Conservation (phyloP, 108 stramenopile genomes). For the Cyclotella cryptica region DNA sequence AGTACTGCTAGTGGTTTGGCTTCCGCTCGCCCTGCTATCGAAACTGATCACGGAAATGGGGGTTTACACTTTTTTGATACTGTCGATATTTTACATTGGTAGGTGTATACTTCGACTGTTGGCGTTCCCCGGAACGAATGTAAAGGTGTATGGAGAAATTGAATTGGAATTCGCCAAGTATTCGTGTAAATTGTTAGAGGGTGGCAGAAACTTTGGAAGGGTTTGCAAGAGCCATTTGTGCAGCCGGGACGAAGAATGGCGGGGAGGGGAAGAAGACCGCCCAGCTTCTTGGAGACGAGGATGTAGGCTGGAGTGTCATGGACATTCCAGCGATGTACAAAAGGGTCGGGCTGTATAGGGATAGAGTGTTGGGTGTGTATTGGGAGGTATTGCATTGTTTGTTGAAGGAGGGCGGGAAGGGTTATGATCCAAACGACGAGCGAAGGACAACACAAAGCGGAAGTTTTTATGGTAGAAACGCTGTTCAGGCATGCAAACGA, state of each 20-base stretch:
- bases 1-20: constrained; percentile 48
- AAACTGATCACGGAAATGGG: constrained; percentile 69
- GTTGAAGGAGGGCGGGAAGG: constrained; percentile 51
- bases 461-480: constrained; percentile 12
- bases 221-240: constrained; percentile 14
- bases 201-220: constrained; percentile 59
- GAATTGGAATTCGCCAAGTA: constrained; percentile 85
- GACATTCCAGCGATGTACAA: constrained; percentile 68
- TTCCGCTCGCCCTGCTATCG: constrained; percentile 66
- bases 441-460: neutral
- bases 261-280: neutral
- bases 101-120: constrained; percentile 74
- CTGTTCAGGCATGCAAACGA: constrained; percentile 30
- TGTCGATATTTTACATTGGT: constrained; percentile 53
- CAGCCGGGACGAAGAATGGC: neutral
- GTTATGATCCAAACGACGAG: constrained; percentile 2
- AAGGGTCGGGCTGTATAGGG: constrained; percentile 63
- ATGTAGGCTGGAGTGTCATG: constrained; percentile 11
- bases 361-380: constrained; percentile 79
- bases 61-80: constrained; percentile 52
- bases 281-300: neutral
- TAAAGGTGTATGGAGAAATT: constrained; percentile 72
- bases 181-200: constrained; percentile 73
- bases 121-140: constrained; percentile 85
- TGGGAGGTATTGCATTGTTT: constrained; percentile 66